phyloP scores from a whole-genome alignment of 495 filamentous ascomycete genomes.

The Trichocladium antarcticum region DNA sequence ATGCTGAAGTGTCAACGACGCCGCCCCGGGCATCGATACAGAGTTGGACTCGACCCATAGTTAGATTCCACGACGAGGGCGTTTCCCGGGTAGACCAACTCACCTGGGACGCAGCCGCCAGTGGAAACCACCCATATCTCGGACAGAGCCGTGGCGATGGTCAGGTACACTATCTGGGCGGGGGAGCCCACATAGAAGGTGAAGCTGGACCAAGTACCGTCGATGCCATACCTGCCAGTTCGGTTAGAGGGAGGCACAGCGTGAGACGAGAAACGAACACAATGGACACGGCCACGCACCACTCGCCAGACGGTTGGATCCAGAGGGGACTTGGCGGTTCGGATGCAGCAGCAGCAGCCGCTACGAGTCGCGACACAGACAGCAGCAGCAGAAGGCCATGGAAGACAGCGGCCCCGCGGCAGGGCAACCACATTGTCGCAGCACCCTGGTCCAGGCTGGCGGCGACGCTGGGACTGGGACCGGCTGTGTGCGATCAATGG shows the following conservation, averaged over 20 bases:
- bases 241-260: slow-evolving; percentile 16
- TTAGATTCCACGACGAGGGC: slow-evolving; percentile 19
- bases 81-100: slow-evolving; percentile 4
- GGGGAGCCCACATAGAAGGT: slow-evolving; percentile 46
- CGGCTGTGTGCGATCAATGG: slow-evolving; percentile 8
- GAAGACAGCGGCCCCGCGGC: slow-evolving; percentile 26
- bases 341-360: slow-evolving; percentile 14
- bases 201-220: slow-evolving; percentile 44
- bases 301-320: slow-evolving; percentile 34
- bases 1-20: slow-evolving; percentile 40
- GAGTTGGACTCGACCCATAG: slow-evolving; percentile 23
- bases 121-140: slow-evolving; percentile 48
- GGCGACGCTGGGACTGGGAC: slow-evolving; percentile 8
- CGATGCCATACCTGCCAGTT: slow-evolving; percentile 36
- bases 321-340: slow-evolving; percentile 24
- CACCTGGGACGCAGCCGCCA: slow-evolving; percentile 40
- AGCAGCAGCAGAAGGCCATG: slow-evolving; percentile 31
- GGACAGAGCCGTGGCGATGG: slow-evolving; percentile 44
- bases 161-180: slow-evolving; percentile 45
- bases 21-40: slow-evolving; percentile 41
- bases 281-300: slow-evolving; percentile 24
- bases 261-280: not conserved
- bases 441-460: slow-evolving; percentile 17
- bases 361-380: slow-evolving; percentile 25
- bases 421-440: slow-evolving; percentile 28